Conservation (phyloP, 2,329 filamentous ascomycete species). For the Alternaria sp. region DNA sequence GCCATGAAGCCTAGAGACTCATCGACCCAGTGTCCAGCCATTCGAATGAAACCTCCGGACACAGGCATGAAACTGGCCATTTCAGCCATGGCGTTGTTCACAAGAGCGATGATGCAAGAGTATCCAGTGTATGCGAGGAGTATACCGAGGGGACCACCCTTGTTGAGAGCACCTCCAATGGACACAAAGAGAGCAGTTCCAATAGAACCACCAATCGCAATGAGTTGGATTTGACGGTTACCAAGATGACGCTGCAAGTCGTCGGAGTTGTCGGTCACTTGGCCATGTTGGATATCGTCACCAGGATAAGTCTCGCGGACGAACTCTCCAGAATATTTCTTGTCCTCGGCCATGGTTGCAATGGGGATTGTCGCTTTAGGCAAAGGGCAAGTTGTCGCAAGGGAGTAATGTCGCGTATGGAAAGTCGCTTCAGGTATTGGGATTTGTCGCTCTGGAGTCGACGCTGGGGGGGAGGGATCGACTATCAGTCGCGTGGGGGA, state of each 20-base stretch:
- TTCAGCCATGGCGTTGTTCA: constrained; percentile 72
- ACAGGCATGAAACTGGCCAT: constrained; percentile 71
- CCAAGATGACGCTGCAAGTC: constrained; percentile 51
- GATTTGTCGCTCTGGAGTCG: constrained; percentile 26
- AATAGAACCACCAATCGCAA: constrained; percentile 53
- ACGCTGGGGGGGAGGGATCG: constrained; percentile 13
- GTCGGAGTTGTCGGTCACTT: constrained; percentile 46
- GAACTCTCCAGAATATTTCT: constrained; percentile 44
- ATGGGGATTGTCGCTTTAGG: constrained; percentile 23
- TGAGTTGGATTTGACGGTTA: constrained; percentile 53
- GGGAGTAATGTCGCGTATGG: constrained; percentile 17
- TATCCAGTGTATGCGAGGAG: constrained; percentile 68
- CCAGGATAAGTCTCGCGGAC: constrained; percentile 34
- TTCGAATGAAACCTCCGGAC: constrained; percentile 69
- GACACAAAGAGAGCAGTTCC: constrained; percentile 65
- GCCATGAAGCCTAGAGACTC: constrained; percentile 68
- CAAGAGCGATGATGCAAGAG: constrained; percentile 63
- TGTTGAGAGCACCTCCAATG: constrained; percentile 65
- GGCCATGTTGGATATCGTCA: constrained; percentile 41
- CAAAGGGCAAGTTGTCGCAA: constrained; percentile 18
- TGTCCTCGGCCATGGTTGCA: constrained; percentile 43
- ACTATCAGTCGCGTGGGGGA: constrained; percentile 23
- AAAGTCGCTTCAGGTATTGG: constrained; percentile 27
- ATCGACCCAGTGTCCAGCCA: constrained; percentile 71
- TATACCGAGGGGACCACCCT: constrained; percentile 61